Base-by-base conservation (phyloP, 768 basidiomycete species). In the Zangia roseola region DNA sequence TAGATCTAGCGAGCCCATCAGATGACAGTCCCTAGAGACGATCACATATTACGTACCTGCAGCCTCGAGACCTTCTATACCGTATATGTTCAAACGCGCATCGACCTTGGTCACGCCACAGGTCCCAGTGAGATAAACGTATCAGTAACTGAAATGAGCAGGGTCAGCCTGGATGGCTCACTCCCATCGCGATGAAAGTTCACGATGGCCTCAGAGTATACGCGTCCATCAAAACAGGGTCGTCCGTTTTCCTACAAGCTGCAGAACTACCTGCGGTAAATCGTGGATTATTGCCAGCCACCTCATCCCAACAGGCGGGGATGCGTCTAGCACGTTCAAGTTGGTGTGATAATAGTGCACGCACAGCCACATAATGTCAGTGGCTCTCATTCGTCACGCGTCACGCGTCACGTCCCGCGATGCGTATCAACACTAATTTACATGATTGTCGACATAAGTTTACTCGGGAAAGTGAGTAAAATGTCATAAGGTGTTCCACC, bases 261-360 rank as follows among this genome's bases (percentile, higher is more conserved):
- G 73, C 71, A 6, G 49, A 20, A 34, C 73, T 65, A 2, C 54
- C 60, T 2, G 42, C 41, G 0, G 61, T 30, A 42, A 74, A 74
- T 6, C 44, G 20, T 2, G 73, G 73, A 24, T 64, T 58, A 14
- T 21, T 6, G 1, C 20, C 12, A 13, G 49, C 8, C 3, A 48
- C 39, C 34, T 62, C 63, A 21, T 63, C 63, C 0, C 61, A 56
- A 42, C 58, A 64, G 4, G 40, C 42, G 6, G 68, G 57, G 75
- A 83, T 78, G 14, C 84, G 77, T 28, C 84, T 75, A 4, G 70
- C 67, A 10, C 80, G 53, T 64, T 86, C 83, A 1, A 82, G 72
- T 4, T n/a, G n/a, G n/a, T n/a, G n/a, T n/a, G n/a, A n/a, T n/a
- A n/a, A n/a, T n/a, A n/a, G n/a, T n/a, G n/a, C n/a, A n/a, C n/a